A percentile compares a stretch with the other conserved stretches of the same genome.
Evolutionary conservation across 352 stramenopile genomes (phyloP).

Genomic region (Phytophthora brassicae): DNA sequence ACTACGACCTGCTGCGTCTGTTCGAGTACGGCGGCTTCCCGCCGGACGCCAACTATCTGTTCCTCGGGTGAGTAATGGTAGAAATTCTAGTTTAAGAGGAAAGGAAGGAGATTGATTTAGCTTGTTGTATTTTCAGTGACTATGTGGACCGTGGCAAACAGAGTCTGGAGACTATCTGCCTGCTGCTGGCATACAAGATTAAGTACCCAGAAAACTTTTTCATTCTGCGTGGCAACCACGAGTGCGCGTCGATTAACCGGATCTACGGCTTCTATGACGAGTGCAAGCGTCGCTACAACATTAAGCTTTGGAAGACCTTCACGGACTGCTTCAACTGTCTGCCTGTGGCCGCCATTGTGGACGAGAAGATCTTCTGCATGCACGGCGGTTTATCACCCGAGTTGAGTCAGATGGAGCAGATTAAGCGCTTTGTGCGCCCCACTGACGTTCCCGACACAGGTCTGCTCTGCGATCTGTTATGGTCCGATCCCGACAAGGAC

Average conservation of each 20-base stretch:
- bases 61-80: constrained; percentile 56
- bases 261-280: constrained; percentile 99
- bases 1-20: constrained; percentile 98
- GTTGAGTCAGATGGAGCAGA: constrained; percentile 98
- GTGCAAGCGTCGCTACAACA: constrained; percentile 94
- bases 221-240: constrained; percentile 98
- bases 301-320: constrained; percentile 96
- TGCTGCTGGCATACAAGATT: constrained; percentile 99
- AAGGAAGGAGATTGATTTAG: constrained; percentile 68
- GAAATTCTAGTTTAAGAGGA: constrained; percentile 11
- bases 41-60: constrained; percentile 70
- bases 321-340: constrained; percentile 99
- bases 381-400: constrained; percentile 93
- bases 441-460: constrained; percentile 87
- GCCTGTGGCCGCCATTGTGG: constrained; percentile 94
- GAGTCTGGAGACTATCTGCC: constrained; percentile 97
- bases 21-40: constrained; percentile 94
- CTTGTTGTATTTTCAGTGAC: constrained; percentile 72
- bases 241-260: constrained; percentile 98
- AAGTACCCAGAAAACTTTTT: constrained; percentile 99
- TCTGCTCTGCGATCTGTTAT: constrained; percentile 88
- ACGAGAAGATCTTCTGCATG: constrained; percentile 99
- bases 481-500: constrained; percentile 87
- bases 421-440: constrained; percentile 88
- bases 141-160: constrained; percentile 95